phyloP scores from a whole-genome alignment of 2,329 filamentous ascomycete genomes.

The Escovopsis sp. region DNA sequence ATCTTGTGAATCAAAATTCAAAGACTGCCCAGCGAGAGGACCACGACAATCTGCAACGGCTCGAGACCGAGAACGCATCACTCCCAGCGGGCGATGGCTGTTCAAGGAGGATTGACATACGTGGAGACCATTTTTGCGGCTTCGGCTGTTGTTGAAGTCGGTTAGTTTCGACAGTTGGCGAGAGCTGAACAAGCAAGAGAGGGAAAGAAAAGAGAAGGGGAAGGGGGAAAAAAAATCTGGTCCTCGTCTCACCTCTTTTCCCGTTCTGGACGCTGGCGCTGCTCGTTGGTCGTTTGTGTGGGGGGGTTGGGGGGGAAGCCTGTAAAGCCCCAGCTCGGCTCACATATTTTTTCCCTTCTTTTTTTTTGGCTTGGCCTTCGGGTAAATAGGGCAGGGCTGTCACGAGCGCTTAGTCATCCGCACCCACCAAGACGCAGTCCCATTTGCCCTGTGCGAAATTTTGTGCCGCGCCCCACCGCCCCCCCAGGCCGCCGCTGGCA shows the following conservation, averaged over 20 bases:
- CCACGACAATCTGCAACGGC: constrained; percentile 59
- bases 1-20: neutral
- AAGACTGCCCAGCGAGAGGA: constrained; percentile 59
- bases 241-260: too few species aligned
- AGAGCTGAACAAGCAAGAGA: constrained; percentile 9
- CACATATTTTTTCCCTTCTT: neutral
- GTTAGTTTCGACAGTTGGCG: constrained; percentile 22
- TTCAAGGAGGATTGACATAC: constrained; percentile 35
- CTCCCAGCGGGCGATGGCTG: constrained; percentile 18
- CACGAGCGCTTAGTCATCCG: constrained; percentile 7
- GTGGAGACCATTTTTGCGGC: constrained; percentile 32
- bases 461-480: constrained; percentile 27
- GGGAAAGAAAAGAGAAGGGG: constrained; percentile 6
- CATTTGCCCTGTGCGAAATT: constrained; percentile 1
- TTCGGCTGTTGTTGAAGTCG: constrained; percentile 23
- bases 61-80: constrained; percentile 30
- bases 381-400: constrained; percentile 21
- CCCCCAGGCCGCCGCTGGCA: constrained; percentile 9
- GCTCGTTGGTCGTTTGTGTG: neutral
- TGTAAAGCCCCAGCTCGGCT: neutral
- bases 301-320: neutral
- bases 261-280: too few species aligned
- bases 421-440: constrained; percentile 5
- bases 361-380: constrained; percentile 3
- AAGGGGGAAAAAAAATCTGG: neutral